phyloP scores from a whole-genome alignment of 2,329 filamentous ascomycete species.

The Zymoseptoria ardabiliae region DNA sequence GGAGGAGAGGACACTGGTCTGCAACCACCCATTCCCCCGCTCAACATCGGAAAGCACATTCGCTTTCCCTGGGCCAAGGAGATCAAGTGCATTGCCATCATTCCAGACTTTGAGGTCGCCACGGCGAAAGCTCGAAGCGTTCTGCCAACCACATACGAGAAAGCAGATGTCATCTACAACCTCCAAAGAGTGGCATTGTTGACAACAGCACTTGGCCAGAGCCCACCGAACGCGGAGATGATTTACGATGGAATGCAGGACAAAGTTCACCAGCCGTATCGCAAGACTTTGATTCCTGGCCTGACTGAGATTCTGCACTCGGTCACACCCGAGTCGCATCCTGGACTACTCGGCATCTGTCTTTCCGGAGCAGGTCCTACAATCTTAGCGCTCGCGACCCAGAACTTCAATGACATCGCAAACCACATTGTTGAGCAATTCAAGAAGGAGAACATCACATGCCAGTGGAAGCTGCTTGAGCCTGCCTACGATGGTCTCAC shows the following conservation, averaged over 20 bases:
- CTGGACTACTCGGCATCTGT: slow-evolving; percentile 87
- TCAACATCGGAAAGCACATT: slow-evolving; percentile 91
- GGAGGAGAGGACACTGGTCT: slow-evolving; percentile 86
- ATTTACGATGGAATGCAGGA: slow-evolving; percentile 99
- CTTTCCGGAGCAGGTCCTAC: slow-evolving; percentile 91
- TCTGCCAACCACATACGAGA: slow-evolving; percentile 69
- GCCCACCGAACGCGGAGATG: slow-evolving; percentile 82
- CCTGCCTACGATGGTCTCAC: slow-evolving; percentile 66
- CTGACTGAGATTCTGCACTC: slow-evolving; percentile 84
- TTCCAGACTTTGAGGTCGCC: slow-evolving; percentile 92
- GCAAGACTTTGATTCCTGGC: slow-evolving; percentile 83
- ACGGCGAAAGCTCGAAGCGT: slow-evolving; percentile 85
- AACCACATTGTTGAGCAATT: slow-evolving; percentile 62
- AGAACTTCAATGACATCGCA: slow-evolving; percentile 83
- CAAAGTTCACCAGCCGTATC: slow-evolving; percentile 94
- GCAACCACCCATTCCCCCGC: slow-evolving; percentile 77
- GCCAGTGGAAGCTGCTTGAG: slow-evolving; percentile 80
- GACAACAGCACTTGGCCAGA: slow-evolving; percentile 80
- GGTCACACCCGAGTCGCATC: slow-evolving; percentile 79
- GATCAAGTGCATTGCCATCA: slow-evolving; percentile 95
- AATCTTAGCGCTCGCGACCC: slow-evolving; percentile 84
- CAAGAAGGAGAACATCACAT: slow-evolving; percentile 63
- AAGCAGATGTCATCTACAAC: slow-evolving; percentile 89
- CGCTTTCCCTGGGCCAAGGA: slow-evolving; percentile 89
- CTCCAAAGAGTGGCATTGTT: slow-evolving; percentile 87